Conservation (phyloP, 2,329 filamentous ascomycete genomes). For the Diplodia sapinea region DNA sequence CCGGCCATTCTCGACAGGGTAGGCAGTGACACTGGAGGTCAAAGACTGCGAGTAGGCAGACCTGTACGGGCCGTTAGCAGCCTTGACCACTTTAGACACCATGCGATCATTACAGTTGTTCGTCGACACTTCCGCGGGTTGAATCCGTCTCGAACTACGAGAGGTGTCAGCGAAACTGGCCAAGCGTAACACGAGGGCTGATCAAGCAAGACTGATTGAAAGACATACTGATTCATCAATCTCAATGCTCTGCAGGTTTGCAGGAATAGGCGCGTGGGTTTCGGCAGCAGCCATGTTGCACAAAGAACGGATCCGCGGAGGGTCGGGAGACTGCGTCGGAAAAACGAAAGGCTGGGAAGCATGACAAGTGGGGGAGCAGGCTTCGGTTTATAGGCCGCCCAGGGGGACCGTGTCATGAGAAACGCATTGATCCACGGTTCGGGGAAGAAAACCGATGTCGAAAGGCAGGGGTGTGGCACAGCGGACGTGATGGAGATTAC, state of each 20-base stretch:
- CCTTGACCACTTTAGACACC: too few relatives aligned
- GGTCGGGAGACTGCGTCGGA: background rate
- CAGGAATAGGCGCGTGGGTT: background rate
- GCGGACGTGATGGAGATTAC: background rate
- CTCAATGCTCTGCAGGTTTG: background rate
- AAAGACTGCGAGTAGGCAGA: constrained; percentile 28
- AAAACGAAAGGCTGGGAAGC: background rate
- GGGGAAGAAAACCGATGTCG: background rate
- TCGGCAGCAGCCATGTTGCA: background rate
- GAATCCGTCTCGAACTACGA: constrained; percentile 32
- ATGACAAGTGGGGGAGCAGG: background rate
- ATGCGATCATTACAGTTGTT: constrained; percentile 33
- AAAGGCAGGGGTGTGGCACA: background rate
- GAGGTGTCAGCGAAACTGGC: background rate
- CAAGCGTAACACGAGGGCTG: background rate
- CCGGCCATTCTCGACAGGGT: constrained; percentile 38
- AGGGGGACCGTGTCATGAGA: background rate
- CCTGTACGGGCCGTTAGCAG: background rate
- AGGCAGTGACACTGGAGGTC: constrained; percentile 33
- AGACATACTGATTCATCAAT: background rate
- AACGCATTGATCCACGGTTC: background rate
- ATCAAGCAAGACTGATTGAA: background rate
- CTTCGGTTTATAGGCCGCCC: background rate
- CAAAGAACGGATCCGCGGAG: background rate
- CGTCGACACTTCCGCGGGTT: constrained; percentile 34